These are phyloP conservation scores for Candida lessepsii DNA, from an alignment of 805 yeast species.

Conservation along the genomic window DNA sequence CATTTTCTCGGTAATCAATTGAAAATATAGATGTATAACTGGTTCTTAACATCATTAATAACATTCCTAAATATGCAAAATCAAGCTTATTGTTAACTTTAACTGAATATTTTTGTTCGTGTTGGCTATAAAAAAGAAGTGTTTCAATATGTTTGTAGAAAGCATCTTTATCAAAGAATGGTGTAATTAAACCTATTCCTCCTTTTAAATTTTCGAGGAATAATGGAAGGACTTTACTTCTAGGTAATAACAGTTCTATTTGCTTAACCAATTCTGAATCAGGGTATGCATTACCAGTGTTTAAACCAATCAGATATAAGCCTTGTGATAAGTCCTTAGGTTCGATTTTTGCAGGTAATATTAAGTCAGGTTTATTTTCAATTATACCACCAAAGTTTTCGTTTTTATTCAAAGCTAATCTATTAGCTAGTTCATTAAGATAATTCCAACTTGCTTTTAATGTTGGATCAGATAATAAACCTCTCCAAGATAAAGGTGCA, in stretches of 20 bases:
- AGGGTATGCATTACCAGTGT: too few species aligned
- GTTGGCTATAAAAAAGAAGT: constrained; percentile 36
- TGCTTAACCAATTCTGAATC: constrained; percentile 39
- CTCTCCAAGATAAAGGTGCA: constrained; percentile 52
- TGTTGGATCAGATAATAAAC: constrained; percentile 45
- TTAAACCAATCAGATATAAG: too few species aligned
- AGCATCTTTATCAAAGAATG: constrained; percentile 40
- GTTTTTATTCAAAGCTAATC: too few species aligned
- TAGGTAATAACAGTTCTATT: constrained; percentile 48
- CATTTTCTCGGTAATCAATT: constrained; percentile 27
- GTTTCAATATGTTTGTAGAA: constrained; percentile 27
- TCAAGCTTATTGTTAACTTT: constrained; percentile 36
- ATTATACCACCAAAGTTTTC: too few species aligned
- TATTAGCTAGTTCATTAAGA: too few species aligned
- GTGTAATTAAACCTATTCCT: constrained; percentile 44
- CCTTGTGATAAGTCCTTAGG: too few species aligned
- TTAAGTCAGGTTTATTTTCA: too few species aligned
- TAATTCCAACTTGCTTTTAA: constrained; percentile 10
- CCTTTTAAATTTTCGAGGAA: constrained; percentile 52
- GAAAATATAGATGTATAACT: constrained; percentile 33
- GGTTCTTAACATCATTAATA: constrained; percentile 41
- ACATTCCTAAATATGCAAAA: constrained; percentile 35
- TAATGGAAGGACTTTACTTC: constrained; percentile 51
- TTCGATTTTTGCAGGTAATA: too few species aligned
- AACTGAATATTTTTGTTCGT: constrained; percentile 21